phyloP scores from a whole-genome alignment of 2,329 filamentous ascomycete species.

The Aspergillus fructus region DNA sequence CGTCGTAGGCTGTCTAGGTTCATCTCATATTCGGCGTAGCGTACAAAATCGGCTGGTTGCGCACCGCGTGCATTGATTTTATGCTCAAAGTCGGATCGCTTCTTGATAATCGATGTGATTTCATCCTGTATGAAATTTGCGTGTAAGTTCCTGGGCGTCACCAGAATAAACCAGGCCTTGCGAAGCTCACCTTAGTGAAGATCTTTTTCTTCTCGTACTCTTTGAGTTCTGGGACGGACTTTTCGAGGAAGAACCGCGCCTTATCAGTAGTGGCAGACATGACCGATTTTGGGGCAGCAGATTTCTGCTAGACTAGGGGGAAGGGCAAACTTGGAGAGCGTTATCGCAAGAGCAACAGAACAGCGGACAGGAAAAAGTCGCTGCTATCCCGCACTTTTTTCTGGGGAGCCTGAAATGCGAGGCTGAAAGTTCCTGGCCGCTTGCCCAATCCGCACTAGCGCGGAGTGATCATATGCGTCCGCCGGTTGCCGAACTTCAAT shows the following conservation, averaged over 20 bases:
- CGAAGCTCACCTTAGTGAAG: conserved; percentile 67
- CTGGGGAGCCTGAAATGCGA: conserved; percentile 18
- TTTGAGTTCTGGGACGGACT: conserved; percentile 85
- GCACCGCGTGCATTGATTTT: conserved; percentile 79
- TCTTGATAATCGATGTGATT: conserved; percentile 82
- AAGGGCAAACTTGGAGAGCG: background rate
- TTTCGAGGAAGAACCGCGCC: conserved; percentile 91
- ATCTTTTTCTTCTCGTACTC: conserved; percentile 91
- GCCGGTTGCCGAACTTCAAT: conserved; percentile 19
- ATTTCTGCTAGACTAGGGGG: background rate
- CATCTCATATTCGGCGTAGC: conserved; percentile 74
- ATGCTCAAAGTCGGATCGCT: conserved; percentile 91
- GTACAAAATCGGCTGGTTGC: conserved; percentile 73
- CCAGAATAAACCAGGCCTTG: background rate
- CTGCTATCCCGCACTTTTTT: conserved; percentile 30
- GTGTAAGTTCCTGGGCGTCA: conserved; percentile 11
- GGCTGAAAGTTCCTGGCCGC: conserved; percentile 15
- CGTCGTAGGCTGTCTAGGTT: conserved; percentile 70
- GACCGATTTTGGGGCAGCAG: conserved; percentile 10
- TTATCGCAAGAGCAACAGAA: conserved; percentile 7
- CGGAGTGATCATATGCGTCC: conserved; percentile 1
- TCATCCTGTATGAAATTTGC: conserved; percentile 63
- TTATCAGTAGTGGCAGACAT: conserved; percentile 91
- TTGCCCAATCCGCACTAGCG: conserved; percentile 21
- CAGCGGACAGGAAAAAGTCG: conserved; percentile 28